phyloP scores from a whole-genome alignment of 2,329 filamentous ascomycete species.

The Uncinocarpus reesii region DNA sequence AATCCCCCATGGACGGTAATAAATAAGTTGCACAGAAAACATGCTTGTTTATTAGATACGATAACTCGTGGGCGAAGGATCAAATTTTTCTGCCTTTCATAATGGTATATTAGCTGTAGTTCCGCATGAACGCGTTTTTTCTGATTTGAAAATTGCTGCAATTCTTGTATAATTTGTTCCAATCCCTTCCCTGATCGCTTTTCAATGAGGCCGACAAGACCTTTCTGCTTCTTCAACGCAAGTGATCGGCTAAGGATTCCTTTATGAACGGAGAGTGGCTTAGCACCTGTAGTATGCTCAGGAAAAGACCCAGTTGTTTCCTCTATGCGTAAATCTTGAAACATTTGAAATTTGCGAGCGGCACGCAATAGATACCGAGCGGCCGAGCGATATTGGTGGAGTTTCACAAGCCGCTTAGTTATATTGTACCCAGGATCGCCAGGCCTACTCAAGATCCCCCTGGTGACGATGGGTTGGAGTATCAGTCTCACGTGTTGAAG shows the following conservation, averaged over 20 bases:
- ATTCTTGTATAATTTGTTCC: not conserved
- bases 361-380: not conserved
- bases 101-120: slow-evolving; percentile 15
- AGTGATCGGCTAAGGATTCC: not conserved
- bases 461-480: not conserved
- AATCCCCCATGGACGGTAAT: slow-evolving; percentile 12
- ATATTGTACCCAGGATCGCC: not conserved
- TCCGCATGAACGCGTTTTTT: slow-evolving; percentile 12
- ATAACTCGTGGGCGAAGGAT: slow-evolving; percentile 10
- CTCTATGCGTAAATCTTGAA: not conserved
- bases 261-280: not conserved
- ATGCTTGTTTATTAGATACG: slow-evolving; percentile 14
- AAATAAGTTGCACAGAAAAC: slow-evolving; percentile 15
- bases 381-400: not conserved
- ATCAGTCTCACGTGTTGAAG: not conserved
- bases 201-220: not conserved
- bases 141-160: not conserved
- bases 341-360: not conserved
- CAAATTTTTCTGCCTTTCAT: slow-evolving; percentile 8
- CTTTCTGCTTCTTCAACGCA: not conserved
- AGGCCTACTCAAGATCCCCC: not conserved
- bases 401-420: not conserved
- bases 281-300: not conserved
- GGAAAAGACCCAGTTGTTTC: not conserved
- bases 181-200: not conserved